A percentile compares a stretch with the other conserved stretches of the same genome.
These are phyloP conservation scores for Blastobotrys terrestris DNA, from an alignment of 805 yeast genomes.

Conservation along the genomic window DNA sequence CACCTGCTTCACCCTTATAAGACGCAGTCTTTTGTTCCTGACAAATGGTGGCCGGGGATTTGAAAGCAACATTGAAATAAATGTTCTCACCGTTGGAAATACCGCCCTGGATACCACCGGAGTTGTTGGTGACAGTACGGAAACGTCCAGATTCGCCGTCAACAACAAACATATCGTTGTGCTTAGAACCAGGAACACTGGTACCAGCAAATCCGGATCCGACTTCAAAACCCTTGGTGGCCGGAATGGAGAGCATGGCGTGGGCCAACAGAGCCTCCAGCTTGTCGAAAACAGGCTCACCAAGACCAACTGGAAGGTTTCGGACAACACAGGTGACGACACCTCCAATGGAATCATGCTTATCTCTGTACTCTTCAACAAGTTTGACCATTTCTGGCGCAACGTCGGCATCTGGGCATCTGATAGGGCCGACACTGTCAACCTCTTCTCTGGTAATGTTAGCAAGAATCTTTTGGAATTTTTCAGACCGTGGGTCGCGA, in stretches of 20 bases:
- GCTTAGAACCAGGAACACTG: constrained; percentile 83
- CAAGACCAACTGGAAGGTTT: constrained; percentile 91
- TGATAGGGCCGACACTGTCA: constrained; percentile 80
- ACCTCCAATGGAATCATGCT: constrained; percentile 93
- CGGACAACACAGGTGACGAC: constrained; percentile 95
- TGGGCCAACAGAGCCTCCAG: constrained; percentile 93
- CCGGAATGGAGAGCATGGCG: constrained; percentile 96
- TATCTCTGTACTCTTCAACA: constrained; percentile 79
- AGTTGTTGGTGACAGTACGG: constrained; percentile 83
- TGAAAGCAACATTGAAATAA: constrained; percentile 92
- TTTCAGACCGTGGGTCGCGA: constrained; percentile 58
- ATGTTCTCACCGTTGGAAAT: constrained; percentile 94
- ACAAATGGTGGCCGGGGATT: constrained; percentile 95
- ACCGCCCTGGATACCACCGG: constrained; percentile 99
- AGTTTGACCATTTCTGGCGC: constrained; percentile 78
- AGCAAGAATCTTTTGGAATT: constrained; percentile 60
- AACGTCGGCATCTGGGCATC: constrained; percentile 79
- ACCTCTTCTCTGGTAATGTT: constrained; percentile 84
- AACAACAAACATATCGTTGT: constrained; percentile 77
- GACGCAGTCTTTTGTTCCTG: constrained; percentile 87
- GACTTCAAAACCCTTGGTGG: constrained; percentile 95
- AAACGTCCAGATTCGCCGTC: constrained; percentile 56
- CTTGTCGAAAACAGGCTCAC: constrained; percentile 97
- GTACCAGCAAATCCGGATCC: constrained; percentile 96
- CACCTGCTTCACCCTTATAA: constrained; percentile 83